phyloP scores from a whole-genome alignment of 2,329 filamentous ascomycete genomes.

The Exophiala bonariae region DNA sequence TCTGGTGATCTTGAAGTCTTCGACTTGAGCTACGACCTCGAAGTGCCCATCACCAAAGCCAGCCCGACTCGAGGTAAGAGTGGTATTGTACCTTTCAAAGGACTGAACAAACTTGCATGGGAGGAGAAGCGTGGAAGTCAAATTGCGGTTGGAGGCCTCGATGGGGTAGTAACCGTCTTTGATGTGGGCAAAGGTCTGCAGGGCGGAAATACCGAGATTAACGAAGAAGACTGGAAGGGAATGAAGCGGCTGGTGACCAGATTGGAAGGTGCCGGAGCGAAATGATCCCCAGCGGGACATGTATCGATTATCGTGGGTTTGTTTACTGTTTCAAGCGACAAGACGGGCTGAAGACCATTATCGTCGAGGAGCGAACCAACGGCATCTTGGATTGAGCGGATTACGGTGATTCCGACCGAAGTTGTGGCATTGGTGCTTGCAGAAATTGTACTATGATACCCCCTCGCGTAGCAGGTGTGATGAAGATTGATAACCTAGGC shows the following conservation, averaged over 20 bases:
- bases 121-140: conserved; percentile 84
- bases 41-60: conserved; percentile 83
- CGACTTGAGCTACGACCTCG: conserved; percentile 89
- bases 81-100: conserved; percentile 72
- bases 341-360: too few relatives aligned
- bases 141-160: conserved; percentile 86
- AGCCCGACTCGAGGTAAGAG: conserved; percentile 65
- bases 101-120: conserved; percentile 93
- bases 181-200: conserved; percentile 73
- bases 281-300: too few relatives aligned
- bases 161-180: conserved; percentile 87
- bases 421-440: too few relatives aligned
- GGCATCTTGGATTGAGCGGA: too few relatives aligned
- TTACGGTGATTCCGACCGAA: too few relatives aligned
- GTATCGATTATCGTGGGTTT: too few relatives aligned
- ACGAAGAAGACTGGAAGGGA: conserved; percentile 86
- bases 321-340: too few relatives aligned
- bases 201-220: conserved; percentile 80
- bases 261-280: conserved; percentile 55
- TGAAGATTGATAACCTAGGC: too few relatives aligned
- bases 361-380: too few relatives aligned
- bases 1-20: conserved; percentile 90
- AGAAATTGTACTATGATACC: too few relatives aligned
- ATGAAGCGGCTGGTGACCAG: conserved; percentile 86
- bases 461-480: too few relatives aligned